These are phyloP conservation scores for Solanum medicagineum DNA, from an alignment of 257 asterid genomes.

Conservation along the genomic window DNA sequence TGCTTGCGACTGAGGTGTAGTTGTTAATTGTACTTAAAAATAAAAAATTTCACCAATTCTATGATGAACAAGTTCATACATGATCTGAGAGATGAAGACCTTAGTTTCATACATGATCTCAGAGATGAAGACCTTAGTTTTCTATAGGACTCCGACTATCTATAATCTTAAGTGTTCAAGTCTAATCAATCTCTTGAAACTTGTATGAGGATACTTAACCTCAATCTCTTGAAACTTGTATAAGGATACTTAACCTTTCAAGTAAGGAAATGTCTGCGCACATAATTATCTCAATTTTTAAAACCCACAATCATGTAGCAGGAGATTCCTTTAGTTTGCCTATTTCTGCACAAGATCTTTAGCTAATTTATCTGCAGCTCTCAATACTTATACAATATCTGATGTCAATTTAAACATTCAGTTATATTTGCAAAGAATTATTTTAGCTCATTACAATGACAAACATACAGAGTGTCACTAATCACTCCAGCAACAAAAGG, in stretches of 20 bases:
- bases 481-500: conserved; percentile 96
- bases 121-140: neutral
- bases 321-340: conserved; percentile 63
- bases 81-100: neutral
- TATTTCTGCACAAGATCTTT: conserved; percentile 76
- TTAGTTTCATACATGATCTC: neutral
- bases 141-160: neutral
- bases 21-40: neutral
- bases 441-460: conserved; percentile 90
- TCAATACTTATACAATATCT: conserved; percentile 80
- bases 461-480: conserved; percentile 84
- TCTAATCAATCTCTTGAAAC: neutral
- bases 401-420: conserved; percentile 54
- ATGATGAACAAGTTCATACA: neutral
- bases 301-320: neutral
- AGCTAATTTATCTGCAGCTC: conserved; percentile 95
- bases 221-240: neutral
- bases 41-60: neutral
- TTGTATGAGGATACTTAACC: neutral
- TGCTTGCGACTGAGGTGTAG: neutral
- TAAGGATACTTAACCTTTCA: neutral
- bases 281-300: neutral
- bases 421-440: conserved; percentile 75
- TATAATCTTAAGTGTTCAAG: neutral
- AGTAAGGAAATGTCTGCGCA: neutral